Evolutionary conservation across 2,329 filamentous ascomycete species (phyloP).

Genomic region (Dryadomyces sulphureus): DNA sequence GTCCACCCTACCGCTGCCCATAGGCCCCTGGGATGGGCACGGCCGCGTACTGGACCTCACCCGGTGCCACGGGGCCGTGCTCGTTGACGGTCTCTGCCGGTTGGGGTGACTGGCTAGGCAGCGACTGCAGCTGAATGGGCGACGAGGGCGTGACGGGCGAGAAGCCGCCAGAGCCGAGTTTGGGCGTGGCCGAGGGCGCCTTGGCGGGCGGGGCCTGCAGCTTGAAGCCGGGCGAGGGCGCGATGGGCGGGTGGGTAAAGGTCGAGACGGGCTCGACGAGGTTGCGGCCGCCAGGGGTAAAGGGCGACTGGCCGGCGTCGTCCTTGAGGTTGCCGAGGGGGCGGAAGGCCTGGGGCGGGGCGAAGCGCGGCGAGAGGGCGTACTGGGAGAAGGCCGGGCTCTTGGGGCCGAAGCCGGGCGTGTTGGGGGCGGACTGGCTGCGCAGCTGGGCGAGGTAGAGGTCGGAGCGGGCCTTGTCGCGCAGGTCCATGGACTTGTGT

Average conservation of each 20-base stretch:
- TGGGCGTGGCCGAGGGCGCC: constrained; percentile 64
- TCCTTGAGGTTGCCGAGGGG: constrained; percentile 22
- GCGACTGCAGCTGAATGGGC: too few species aligned
- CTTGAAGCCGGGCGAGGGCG: constrained; percentile 46
- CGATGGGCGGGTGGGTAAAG: constrained; percentile 31
- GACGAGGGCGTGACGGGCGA: constrained; percentile 19
- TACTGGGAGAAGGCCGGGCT: constrained; percentile 40
- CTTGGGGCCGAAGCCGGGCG: constrained; percentile 69
- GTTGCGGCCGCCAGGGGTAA: constrained; percentile 36
- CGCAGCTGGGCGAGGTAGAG: constrained; percentile 82
- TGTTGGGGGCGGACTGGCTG: constrained; percentile 84
- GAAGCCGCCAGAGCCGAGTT: constrained; percentile 48
- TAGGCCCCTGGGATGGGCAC: constrained; percentile 88
- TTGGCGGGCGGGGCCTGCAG: constrained; percentile 74
- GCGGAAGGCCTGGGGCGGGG: constrained; percentile 40
- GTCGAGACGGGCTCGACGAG: constrained; percentile 49
- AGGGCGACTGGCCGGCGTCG: constrained; percentile 23
- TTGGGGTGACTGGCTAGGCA: constrained; percentile 8
- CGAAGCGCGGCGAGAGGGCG: constrained; percentile 46
- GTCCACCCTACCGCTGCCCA: too few species aligned
- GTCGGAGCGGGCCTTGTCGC: constrained; percentile 86
- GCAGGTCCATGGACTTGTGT: constrained; percentile 89
- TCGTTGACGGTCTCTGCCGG: constrained; percentile 36
- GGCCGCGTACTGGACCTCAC: constrained; percentile 70
- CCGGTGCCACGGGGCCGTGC: constrained; percentile 55